phyloP scores from a whole-genome alignment of 352 stramenopile species.

The Globisporangium irregulare region DNA sequence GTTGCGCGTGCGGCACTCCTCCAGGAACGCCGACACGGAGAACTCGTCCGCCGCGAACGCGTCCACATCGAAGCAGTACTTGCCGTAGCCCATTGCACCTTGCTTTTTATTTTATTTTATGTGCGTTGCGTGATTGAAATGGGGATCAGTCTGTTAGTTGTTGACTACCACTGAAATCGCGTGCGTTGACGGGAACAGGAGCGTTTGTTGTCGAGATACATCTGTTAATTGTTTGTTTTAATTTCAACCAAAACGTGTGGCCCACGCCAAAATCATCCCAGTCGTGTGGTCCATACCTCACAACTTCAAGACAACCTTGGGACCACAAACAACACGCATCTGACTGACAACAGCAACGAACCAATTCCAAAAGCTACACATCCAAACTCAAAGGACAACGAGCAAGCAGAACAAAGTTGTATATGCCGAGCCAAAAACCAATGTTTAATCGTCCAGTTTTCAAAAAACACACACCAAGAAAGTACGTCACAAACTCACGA shows the following conservation, averaged over 20 bases:
- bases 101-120: not conserved
- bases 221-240: no score
- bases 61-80: constrained; percentile 84
- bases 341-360: not conserved
- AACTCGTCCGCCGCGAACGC: constrained; percentile 77
- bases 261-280: not conserved
- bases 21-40: constrained; percentile 62
- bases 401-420: not conserved
- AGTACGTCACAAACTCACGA: constrained; percentile 34
- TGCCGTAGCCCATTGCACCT: constrained; percentile 32
- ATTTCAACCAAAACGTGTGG: not conserved
- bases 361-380: not conserved
- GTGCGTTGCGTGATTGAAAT: not conserved
- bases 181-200: no score
- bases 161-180: no score
- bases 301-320: constrained; percentile 3
- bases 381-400: not conserved
- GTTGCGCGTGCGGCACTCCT: constrained; percentile 67
- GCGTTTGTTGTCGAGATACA: no score
- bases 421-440: not conserved
- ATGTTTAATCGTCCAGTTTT: not conserved
- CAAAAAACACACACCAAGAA: not conserved
- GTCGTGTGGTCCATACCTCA: not conserved
- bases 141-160: not conserved
- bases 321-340: not conserved